Evolutionary conservation across 2,329 filamentous ascomycete genomes (phyloP).

Genomic region (Colletotrichum sp.): DNA sequence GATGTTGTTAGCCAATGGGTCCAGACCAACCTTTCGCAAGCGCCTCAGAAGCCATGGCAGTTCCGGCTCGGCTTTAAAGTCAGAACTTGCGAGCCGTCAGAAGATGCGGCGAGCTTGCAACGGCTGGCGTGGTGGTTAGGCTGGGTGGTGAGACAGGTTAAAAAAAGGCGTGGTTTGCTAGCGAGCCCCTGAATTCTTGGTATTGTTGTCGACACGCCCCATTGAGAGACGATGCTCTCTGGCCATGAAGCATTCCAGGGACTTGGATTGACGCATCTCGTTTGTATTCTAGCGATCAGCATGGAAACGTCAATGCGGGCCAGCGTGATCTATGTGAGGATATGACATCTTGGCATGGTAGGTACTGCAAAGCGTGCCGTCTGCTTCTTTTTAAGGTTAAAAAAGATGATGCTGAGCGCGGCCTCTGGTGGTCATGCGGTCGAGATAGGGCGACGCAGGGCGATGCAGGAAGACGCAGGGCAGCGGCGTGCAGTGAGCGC

Average conservation of each 20-base stretch:
- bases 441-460: not conserved
- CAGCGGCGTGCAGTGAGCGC: not conserved
- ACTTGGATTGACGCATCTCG: not conserved
- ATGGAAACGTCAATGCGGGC: not conserved
- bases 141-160: constrained; percentile 1
- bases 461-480: not conserved
- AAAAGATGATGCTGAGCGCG: not conserved
- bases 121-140: constrained; percentile 1
- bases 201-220: not conserved
- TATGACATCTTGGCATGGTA: not conserved
- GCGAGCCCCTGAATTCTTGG: constrained; percentile 4
- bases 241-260: not conserved
- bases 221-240: not conserved
- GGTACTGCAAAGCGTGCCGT: not conserved
- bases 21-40: not conserved
- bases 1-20: not conserved
- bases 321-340: not conserved
- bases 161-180: not conserved
- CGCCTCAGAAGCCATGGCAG: not conserved
- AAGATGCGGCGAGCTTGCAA: not conserved
- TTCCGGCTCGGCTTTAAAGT: not conserved
- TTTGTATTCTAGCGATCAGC: not conserved
- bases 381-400: not conserved
- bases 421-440: not conserved
- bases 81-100: not conserved